phyloP scores from a whole-genome alignment of 2,329 filamentous ascomycete species.

The Teratosphaeria viscida region DNA sequence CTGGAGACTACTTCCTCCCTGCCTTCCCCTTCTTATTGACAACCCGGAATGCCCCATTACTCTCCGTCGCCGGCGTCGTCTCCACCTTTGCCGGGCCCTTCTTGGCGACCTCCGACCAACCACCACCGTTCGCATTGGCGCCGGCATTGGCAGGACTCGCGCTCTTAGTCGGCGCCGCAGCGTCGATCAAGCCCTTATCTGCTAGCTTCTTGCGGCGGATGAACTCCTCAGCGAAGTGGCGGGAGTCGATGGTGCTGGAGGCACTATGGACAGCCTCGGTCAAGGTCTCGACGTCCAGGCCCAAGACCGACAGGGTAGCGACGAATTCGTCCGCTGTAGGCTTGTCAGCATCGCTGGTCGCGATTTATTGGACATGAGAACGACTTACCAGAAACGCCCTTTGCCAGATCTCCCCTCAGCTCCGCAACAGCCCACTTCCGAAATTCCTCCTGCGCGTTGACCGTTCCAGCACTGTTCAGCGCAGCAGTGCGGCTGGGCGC shows the following conservation, averaged over 20 bases:
- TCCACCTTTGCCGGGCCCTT: conserved; percentile 50
- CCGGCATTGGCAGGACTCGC: conserved; percentile 40
- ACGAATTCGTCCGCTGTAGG: conserved; percentile 68
- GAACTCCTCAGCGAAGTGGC: conserved; percentile 90
- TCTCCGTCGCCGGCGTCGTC: conserved; percentile 27
- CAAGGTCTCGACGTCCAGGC: conserved; percentile 68
- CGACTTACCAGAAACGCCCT: conserved; percentile 53
- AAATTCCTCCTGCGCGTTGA: conserved; percentile 78
- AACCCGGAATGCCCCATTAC: conserved; percentile 69
- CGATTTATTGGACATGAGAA: not conserved
- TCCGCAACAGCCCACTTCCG: conserved; percentile 82
- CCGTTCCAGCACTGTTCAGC: conserved; percentile 37
- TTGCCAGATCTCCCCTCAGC: conserved; percentile 62
- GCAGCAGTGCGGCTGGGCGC: conserved; percentile 45
- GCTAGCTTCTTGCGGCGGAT: conserved; percentile 85
- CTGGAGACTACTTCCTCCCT: conserved; percentile 22
- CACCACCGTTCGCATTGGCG: conserved; percentile 41
- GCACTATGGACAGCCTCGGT: conserved; percentile 81
- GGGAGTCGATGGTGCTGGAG: conserved; percentile 81
- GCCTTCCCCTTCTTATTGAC: conserved; percentile 74
- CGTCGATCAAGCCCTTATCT: conserved; percentile 79
- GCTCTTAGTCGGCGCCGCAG: conserved; percentile 39
- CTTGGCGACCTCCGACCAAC: conserved; percentile 97
- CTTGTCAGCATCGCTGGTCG: conserved; percentile 1
- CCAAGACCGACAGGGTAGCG: conserved; percentile 61